Evolutionary conservation across 768 basidiomycete species (phyloP).

Genomic region (Serpula lacrymans): DNA sequence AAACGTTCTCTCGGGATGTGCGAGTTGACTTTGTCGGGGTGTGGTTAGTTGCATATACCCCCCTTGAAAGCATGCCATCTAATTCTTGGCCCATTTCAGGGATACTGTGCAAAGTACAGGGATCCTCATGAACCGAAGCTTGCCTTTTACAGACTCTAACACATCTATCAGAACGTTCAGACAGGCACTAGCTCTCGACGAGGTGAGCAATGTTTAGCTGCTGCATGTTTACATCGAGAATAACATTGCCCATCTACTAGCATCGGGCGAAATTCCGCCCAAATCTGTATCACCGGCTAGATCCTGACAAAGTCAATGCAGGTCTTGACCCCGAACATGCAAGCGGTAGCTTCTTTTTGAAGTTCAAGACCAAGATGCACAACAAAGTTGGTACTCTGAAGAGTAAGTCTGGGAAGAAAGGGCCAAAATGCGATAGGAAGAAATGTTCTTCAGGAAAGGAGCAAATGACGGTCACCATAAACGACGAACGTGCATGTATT

Average conservation of each 20-base stretch:
- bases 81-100: slow-evolving; percentile 33
- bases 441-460: not conserved
- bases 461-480: not conserved
- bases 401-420: slow-evolving; percentile 2
- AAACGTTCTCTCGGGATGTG: slow-evolving; percentile 65
- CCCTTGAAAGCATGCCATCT: not conserved
- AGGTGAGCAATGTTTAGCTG: slow-evolving; percentile 39
- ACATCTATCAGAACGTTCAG: slow-evolving; percentile 65
- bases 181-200: slow-evolving; percentile 76
- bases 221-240: not conserved
- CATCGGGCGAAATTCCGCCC: slow-evolving; percentile 65
- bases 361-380: not conserved
- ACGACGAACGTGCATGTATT: not conserved
- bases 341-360: not conserved
- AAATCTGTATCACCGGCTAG: slow-evolving; percentile 53
- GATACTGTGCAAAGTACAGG: slow-evolving; percentile 82
- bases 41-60: slow-evolving; percentile 44
- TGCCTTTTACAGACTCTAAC: slow-evolving; percentile 70
- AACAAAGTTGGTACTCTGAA: not conserved
- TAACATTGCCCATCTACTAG: slow-evolving; percentile 29
- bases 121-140: slow-evolving; percentile 47
- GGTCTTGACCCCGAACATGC: slow-evolving; percentile 25
- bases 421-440: not conserved
- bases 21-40: slow-evolving; percentile 77
- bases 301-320: slow-evolving; percentile 23